Evolutionary conservation across 2,329 filamentous ascomycete species (phyloP).

Genomic region (Pyricularia sp.): DNA sequence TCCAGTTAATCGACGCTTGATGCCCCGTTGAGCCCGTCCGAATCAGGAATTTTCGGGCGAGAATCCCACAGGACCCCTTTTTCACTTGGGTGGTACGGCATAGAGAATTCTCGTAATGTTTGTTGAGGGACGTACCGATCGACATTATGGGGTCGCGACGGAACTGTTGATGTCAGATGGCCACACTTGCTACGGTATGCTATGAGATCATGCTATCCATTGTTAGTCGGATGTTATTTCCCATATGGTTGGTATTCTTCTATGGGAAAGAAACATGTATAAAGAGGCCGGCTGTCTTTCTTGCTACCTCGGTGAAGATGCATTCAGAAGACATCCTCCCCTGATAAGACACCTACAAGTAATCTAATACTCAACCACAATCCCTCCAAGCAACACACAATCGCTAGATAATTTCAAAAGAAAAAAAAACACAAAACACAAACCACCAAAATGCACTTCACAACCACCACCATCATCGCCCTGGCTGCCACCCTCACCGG

Average conservation of each 20-base stretch:
- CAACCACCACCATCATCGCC: neutral
- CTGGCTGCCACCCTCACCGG: constrained; percentile 4
- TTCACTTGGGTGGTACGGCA: neutral
- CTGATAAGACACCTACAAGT: neutral
- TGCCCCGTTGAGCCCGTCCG: neutral
- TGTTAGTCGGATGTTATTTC: neutral
- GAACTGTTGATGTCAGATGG: neutral
- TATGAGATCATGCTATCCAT: neutral
- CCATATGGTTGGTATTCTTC: too few species aligned
- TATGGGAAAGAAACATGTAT: neutral
- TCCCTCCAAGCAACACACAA: neutral
- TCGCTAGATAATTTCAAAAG: too few species aligned
- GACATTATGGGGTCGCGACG: too few species aligned
- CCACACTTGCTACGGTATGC: neutral
- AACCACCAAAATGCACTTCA: constrained; percentile 4
- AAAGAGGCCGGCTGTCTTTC: neutral
- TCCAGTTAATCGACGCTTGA: neutral
- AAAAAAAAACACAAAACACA: too few species aligned
- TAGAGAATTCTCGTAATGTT: neutral
- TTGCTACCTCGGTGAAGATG: neutral
- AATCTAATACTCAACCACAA: neutral
- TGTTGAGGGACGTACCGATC: neutral
- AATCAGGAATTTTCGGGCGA: neutral
- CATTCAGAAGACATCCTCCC: neutral
- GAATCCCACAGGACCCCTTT: neutral